Evolutionary conservation across 768 basidiomycete genomes (phyloP).

Genomic region (Termitomyces eurrhizus): DNA sequence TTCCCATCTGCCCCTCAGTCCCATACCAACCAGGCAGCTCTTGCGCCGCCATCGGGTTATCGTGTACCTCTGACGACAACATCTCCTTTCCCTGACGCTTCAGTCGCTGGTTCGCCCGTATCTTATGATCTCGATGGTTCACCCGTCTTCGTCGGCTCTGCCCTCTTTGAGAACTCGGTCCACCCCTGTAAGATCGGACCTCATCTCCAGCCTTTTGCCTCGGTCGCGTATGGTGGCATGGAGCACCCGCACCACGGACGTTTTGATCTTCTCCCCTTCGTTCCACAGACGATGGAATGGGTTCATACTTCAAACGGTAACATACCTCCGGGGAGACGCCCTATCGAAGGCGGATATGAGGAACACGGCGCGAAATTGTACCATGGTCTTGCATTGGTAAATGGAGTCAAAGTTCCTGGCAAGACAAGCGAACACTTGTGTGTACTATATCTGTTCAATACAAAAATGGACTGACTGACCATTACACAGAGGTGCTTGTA

Average conservation of each 20-base stretch:
- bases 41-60: slow-evolving; percentile 59
- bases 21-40: slow-evolving; percentile 7
- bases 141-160: slow-evolving; percentile 72
- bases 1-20: slow-evolving; percentile 15
- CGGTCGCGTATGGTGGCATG: slow-evolving; percentile 60
- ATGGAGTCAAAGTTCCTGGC: slow-evolving; percentile 61
- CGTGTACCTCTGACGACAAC: slow-evolving; percentile 51
- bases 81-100: slow-evolving; percentile 39
- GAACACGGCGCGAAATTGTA: slow-evolving; percentile 62
- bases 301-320: slow-evolving; percentile 57
- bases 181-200: slow-evolving; percentile 84
- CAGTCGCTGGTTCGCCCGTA: slow-evolving; percentile 45
- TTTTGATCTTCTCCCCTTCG: slow-evolving; percentile 74
- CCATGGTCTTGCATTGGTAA: slow-evolving; percentile 55
- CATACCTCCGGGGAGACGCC: slow-evolving; percentile 52
- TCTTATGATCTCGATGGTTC: slow-evolving; percentile 57
- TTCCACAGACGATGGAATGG: slow-evolving; percentile 68
- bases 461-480: not conserved
- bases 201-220: slow-evolving; percentile 43
- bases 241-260: slow-evolving; percentile 62
- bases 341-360: slow-evolving; percentile 76
- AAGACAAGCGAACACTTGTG: slow-evolving; percentile 73
- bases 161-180: slow-evolving; percentile 60
- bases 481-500: slow-evolving; percentile 33
- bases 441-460: slow-evolving; percentile 15